Evolutionary conservation across 108 stramenopile genomes (phyloP).

Genomic region (Discostella pseudostelligera): DNA sequence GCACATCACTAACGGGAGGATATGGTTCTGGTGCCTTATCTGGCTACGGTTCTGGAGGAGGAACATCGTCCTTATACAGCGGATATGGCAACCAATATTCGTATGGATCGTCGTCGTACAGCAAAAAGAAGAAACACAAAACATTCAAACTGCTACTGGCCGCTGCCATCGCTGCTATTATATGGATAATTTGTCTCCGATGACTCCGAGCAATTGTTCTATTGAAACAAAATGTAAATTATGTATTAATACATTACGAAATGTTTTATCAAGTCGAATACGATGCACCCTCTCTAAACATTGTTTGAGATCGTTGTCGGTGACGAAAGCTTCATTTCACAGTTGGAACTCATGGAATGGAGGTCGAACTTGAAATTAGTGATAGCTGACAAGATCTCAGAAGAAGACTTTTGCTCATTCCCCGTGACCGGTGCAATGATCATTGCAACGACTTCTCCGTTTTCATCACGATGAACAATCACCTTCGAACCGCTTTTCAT

Average conservation of each 20-base stretch:
- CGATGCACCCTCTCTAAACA: too few relatives aligned
- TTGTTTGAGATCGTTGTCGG: too few relatives aligned
- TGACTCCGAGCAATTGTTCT: slow-evolving; percentile 6
- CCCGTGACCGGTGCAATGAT: neutral
- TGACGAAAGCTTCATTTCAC: slow-evolving; percentile 3
- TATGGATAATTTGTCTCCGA: slow-evolving; percentile 43
- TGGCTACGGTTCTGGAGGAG: slow-evolving; percentile 10
- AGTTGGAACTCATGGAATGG: slow-evolving; percentile 6
- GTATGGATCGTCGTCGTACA: slow-evolving; percentile 20
- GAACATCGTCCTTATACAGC: slow-evolving; percentile 7
- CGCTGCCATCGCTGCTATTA: slow-evolving; percentile 38
- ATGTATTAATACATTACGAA: too few relatives aligned
- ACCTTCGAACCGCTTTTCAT: slow-evolving; percentile 16
- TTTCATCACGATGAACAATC: slow-evolving; percentile 11
- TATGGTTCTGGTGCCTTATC: slow-evolving; percentile 21
- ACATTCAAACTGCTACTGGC: slow-evolving; percentile 44
- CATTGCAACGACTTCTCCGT: slow-evolving; percentile 12
- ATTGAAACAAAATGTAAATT: too few relatives aligned
- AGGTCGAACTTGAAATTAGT: neutral
- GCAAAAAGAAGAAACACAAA: slow-evolving; percentile 35
- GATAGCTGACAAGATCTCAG: slow-evolving; percentile 5
- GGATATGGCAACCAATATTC: slow-evolving; percentile 12
- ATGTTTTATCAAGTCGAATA: too few relatives aligned
- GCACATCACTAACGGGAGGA: slow-evolving; percentile 21
- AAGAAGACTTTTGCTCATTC: neutral